phyloP scores from a whole-genome alignment of 1,139 yeast species.

The Suhomyces kunorum region DNA sequence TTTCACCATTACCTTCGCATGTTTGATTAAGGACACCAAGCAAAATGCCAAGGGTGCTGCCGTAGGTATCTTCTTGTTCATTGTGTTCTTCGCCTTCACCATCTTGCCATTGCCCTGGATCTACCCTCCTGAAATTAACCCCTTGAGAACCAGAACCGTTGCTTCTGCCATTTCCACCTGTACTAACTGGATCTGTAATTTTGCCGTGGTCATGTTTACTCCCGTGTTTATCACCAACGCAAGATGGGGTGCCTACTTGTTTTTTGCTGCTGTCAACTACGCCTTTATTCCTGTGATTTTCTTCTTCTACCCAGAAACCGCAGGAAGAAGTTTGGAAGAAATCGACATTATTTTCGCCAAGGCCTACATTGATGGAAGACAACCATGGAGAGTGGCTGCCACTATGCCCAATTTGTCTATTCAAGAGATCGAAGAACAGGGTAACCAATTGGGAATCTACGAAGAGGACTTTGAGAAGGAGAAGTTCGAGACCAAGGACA shows the following conservation, averaged over 20 bases:
- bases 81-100: conserved; percentile 31
- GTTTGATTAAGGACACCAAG: conserved; percentile 37
- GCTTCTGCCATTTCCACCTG: conserved; percentile 51
- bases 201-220: conserved; percentile 55
- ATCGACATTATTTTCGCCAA: conserved; percentile 29
- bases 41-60: conserved; percentile 49
- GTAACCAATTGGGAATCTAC: conserved; percentile 48
- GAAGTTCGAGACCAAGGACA: conserved; percentile 33
- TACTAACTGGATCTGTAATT: conserved; percentile 54
- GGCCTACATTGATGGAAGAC: conserved; percentile 47
- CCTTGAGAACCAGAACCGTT: conserved; percentile 60
- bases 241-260: conserved; percentile 44
- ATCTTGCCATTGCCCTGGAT: conserved; percentile 52
- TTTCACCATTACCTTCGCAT: conserved; percentile 44
- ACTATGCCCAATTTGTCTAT: conserved; percentile 48
- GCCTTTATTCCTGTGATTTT: conserved; percentile 28
- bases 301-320: conserved; percentile 36
- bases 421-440: conserved; percentile 51
- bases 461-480: conserved; percentile 42
- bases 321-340: conserved; percentile 35
- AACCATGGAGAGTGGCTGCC: conserved; percentile 54
- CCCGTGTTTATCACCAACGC: conserved; percentile 50
- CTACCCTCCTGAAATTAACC: conserved; percentile 64
- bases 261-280: conserved; percentile 29
- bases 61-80: conserved; percentile 32